phyloP scores from a whole-genome alignment of 192 early-diverging fungal genomes.

The Neocallimastix lanati region DNA sequence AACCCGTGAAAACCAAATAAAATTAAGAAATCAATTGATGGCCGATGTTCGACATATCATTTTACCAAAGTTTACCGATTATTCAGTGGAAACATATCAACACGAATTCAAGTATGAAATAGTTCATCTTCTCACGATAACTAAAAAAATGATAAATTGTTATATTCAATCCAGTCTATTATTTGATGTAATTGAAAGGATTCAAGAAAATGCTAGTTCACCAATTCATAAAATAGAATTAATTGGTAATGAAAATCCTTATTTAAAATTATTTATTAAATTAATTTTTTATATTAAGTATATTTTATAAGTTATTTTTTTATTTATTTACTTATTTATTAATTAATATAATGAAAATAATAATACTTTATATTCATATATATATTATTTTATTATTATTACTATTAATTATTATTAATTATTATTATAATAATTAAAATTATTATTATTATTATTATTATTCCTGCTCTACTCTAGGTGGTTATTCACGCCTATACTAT shows the following conservation, averaged over 20 bases:
- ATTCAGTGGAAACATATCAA: not conserved
- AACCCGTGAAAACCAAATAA: not conserved
- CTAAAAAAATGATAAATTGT: not conserved
- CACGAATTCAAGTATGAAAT: not conserved
- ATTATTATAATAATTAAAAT: too few species aligned
- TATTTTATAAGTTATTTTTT: too few species aligned
- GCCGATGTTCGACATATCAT: not conserved
- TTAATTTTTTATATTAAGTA: too few species aligned
- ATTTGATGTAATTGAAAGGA: not conserved
- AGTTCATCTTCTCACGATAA: not conserved
- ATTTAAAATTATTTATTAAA: too few species aligned
- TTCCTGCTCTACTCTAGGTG: too few species aligned
- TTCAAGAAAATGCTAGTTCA: not conserved
- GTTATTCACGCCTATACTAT: not conserved
- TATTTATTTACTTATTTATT: too few species aligned
- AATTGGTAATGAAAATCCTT: not conserved
- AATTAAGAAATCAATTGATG: not conserved
- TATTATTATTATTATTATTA: too few species aligned
- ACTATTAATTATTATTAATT: too few species aligned
- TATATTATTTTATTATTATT: too few species aligned
- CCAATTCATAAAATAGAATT: not conserved
- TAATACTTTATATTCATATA: too few species aligned
- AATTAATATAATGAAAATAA: too few species aligned
- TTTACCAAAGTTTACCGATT: not conserved
- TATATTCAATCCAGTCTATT: not conserved